These are phyloP conservation scores for Cerrena zonata DNA, from an alignment of 1,284 basidiomycete genomes.

Conservation along the genomic window DNA sequence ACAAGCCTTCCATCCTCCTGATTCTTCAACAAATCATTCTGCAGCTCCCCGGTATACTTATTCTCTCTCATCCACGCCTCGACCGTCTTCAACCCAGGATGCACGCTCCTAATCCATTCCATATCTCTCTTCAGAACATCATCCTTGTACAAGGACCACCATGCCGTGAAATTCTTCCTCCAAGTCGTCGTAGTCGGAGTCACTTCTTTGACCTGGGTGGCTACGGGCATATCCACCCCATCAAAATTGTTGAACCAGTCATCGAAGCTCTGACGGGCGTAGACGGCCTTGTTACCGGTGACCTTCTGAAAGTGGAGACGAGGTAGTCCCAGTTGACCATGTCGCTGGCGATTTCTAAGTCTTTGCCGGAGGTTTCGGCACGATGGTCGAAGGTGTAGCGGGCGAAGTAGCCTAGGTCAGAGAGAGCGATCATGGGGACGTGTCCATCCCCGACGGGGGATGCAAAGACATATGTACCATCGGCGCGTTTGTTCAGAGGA, in stretches of 20 bases:
- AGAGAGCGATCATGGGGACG: conserved; percentile 28
- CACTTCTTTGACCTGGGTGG: conserved; percentile 16
- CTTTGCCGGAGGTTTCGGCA: conserved; percentile 33
- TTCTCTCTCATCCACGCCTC: conserved; percentile 16
- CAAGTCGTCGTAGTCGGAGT: conserved; percentile 26
- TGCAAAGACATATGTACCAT: conserved; percentile 27
- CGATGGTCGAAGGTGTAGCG: conserved; percentile 41
- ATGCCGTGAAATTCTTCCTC: conserved; percentile 33
- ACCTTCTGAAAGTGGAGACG: conserved; percentile 36
- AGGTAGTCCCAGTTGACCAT: conserved; percentile 40
- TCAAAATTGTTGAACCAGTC: conserved; percentile 36
- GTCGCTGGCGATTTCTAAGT: conserved; percentile 40
- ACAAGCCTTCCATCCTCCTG: conserved; percentile 12
- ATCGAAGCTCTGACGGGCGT: conserved; percentile 33
- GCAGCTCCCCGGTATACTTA: conserved; percentile 11
- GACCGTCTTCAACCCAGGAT: conserved; percentile 21
- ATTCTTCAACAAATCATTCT: conserved; percentile 14
- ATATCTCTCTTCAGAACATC: conserved; percentile 36
- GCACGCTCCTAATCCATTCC: conserved; percentile 32
- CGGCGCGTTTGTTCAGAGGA: conserved; percentile 22
- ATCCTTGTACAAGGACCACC: conserved; percentile 35
- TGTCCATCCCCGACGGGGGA: conserved; percentile 23
- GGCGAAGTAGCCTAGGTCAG: conserved; percentile 31
- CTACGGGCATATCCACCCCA: conserved; percentile 31
- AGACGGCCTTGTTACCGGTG: conserved; percentile 37